Percentiles rank a stretch among this genome's conserved stretches.
Conservation (phyloP, 768 basidiomycete species). For the Rhodotorula taiwanensis region DNA sequence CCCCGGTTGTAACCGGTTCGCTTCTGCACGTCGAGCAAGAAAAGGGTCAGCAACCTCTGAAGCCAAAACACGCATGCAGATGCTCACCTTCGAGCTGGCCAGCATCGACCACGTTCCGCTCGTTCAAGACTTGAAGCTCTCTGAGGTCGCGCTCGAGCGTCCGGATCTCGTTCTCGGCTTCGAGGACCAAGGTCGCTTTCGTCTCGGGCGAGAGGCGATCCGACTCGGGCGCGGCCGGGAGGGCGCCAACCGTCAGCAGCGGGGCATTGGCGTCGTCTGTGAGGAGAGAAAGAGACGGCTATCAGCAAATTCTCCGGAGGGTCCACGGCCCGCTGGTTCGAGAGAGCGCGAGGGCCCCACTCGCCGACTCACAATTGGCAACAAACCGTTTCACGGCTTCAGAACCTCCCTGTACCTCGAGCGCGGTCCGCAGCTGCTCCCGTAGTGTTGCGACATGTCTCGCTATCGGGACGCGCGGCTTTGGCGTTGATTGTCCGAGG, state of each 20-base stretch:
- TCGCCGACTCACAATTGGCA: conserved; percentile 30
- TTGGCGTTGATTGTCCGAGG: background rate
- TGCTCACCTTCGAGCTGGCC: conserved; percentile 31
- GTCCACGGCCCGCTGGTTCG: too few species aligned
- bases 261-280: conserved; percentile 37
- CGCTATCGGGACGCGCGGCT: conserved; percentile 7
- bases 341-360: background rate
- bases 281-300: too few species aligned
- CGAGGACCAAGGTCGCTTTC: conserved; percentile 36
- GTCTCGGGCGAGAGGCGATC: conserved; percentile 8
- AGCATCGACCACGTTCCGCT: conserved; percentile 23
- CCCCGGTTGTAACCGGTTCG: conserved; percentile 12
- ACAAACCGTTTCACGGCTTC: conserved; percentile 38
- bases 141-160: conserved; percentile 35
- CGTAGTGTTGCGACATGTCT: conserved; percentile 14
- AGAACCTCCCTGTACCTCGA: conserved; percentile 11
- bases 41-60: too few species aligned
- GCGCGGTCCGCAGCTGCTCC: conserved; percentile 11
- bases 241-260: conserved; percentile 26
- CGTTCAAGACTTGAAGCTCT: conserved; percentile 30
- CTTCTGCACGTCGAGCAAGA: too few species aligned
- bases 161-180: conserved; percentile 33
- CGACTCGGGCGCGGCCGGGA: background rate
- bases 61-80: too few species aligned
- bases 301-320: too few species aligned